phyloP scores from a whole-genome alignment of 129 eudicot species.

The Chrysanthemum seticuspe region DNA sequence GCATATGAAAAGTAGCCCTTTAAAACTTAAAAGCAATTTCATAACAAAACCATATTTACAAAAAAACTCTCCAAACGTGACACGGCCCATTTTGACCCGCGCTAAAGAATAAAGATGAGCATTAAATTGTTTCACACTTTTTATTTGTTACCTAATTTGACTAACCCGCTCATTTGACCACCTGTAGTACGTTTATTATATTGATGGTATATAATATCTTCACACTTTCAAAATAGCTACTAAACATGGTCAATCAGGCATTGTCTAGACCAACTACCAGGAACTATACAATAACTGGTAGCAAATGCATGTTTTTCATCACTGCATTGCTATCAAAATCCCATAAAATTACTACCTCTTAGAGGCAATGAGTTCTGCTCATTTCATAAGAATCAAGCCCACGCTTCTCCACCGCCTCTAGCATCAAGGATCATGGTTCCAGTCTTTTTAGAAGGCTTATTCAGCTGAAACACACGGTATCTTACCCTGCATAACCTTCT shows the following conservation, averaged over 20 bases:
- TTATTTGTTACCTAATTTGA: no score
- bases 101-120: no score
- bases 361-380: background rate
- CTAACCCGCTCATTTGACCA: no score
- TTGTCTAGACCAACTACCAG: background rate
- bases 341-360: background rate
- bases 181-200: no score
- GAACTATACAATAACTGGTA: background rate
- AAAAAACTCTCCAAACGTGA: no score
- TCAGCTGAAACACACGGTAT: slow-evolving; percentile 69
- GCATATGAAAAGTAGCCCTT: no score
- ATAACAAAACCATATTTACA: no score
- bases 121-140: no score
- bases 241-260: background rate
- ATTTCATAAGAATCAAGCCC: slow-evolving; percentile 10
- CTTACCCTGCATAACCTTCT: slow-evolving; percentile 40
- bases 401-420: slow-evolving; percentile 4
- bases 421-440: slow-evolving; percentile 12
- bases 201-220: no score
- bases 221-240: background rate
- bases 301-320: no score
- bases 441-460: slow-evolving; percentile 35
- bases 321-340: background rate
- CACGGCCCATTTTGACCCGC: no score
- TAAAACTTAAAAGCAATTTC: no score